These are phyloP conservation scores for Selaginella tamariscina DNA, from an alignment of 75 land plant species.

Conservation along the genomic window DNA sequence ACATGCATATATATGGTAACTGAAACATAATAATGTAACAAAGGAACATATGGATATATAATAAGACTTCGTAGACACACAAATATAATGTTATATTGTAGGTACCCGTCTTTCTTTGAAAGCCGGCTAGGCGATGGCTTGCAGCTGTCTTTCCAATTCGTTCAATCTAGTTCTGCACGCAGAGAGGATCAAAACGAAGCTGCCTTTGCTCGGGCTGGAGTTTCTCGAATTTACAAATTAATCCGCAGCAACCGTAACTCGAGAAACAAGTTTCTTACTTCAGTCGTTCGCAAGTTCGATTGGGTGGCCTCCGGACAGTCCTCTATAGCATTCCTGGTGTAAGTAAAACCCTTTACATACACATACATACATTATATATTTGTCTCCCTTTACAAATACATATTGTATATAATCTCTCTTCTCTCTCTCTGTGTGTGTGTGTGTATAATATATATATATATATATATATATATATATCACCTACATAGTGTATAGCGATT, in stretches of 20 bases:
- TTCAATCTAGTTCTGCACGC: constrained; percentile 40
- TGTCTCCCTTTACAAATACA: neutral
- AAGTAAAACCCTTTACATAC: no score
- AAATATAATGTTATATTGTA: constrained; percentile 21
- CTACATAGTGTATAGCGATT: no score
- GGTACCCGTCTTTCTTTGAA: constrained; percentile 95
- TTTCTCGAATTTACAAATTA: constrained; percentile 83
- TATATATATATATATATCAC: no score
- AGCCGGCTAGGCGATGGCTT: constrained; percentile 97
- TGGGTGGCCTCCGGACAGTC: constrained; percentile 36
- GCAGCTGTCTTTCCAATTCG: constrained; percentile 67
- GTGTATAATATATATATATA: no score
- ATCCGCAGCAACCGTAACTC: constrained; percentile 72
- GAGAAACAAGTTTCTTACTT: constrained; percentile 85
- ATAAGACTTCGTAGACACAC: neutral
- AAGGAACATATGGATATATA: neutral
- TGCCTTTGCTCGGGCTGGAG: constrained; percentile 58
- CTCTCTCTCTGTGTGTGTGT: neutral
- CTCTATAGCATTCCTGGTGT: constrained; percentile 69
- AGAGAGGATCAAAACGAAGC: constrained; percentile 12
- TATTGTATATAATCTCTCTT: neutral
- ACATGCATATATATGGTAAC: no score
- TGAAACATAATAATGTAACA: no score
- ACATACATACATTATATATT: no score
- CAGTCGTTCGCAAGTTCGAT: constrained; percentile 87